phyloP scores from a whole-genome alignment of 768 basidiomycete species.

The Pisolithus marmoratus region DNA sequence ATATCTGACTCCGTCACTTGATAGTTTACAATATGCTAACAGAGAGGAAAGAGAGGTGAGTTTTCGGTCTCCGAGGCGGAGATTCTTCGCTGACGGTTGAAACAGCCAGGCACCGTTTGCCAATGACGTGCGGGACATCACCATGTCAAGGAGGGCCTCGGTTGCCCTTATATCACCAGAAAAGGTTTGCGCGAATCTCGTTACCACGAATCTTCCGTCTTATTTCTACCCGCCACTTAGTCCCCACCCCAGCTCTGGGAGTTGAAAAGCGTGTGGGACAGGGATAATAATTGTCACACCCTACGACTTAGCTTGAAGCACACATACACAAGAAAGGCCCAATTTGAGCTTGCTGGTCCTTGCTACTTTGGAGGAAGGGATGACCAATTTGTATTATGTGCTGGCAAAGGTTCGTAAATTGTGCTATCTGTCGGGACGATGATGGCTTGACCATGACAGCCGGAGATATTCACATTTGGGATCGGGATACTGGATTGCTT shows the following conservation, averaged over 20 bases:
- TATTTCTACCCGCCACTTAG: slow-evolving; percentile 26
- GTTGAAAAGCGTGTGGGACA: slow-evolving; percentile 56
- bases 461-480: slow-evolving; percentile 85
- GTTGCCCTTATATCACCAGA: slow-evolving; percentile 38
- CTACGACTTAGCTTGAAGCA: slow-evolving; percentile 43
- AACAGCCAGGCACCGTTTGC: slow-evolving; percentile 48
- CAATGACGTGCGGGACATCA: slow-evolving; percentile 50
- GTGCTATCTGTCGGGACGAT: neutral
- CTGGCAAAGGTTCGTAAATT: slow-evolving; percentile 54
- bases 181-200: slow-evolving; percentile 13
- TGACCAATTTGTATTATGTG: slow-evolving; percentile 73
- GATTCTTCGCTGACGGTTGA: slow-evolving; percentile 7
- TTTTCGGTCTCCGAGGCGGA: slow-evolving; percentile 1
- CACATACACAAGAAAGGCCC: slow-evolving; percentile 64
- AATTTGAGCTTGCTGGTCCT: slow-evolving; percentile 72
- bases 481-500: slow-evolving; percentile 68
- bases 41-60: slow-evolving; percentile 41
- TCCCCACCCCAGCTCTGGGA: slow-evolving; percentile 78
- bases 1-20: slow-evolving; percentile 1
- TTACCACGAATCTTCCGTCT: slow-evolving; percentile 2
- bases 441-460: slow-evolving; percentile 33
- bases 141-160: slow-evolving; percentile 39
- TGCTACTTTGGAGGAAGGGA: slow-evolving; percentile 80
- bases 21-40: slow-evolving; percentile 45
- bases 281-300: slow-evolving; percentile 26